Conservation (phyloP, 2,329 filamentous ascomycete genomes). For the Annulohypoxylon truncatum region DNA sequence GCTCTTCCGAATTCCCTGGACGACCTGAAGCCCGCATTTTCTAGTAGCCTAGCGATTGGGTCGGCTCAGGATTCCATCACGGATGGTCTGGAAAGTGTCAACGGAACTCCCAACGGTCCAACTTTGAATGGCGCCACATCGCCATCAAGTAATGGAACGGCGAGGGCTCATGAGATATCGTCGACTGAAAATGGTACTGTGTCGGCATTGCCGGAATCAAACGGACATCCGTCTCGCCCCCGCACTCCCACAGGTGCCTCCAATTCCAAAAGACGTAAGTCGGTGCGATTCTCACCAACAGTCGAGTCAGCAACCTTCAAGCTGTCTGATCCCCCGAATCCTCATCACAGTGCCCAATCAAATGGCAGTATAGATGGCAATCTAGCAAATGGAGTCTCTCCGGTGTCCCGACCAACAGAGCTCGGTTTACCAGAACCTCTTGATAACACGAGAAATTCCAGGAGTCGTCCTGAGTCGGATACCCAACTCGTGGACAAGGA, state of each 20-base stretch:
- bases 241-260: constrained; percentile 22
- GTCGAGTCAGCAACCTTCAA: constrained; percentile 73
- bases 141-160: neutral
- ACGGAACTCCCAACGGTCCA: neutral
- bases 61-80: neutral
- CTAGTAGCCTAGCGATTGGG: constrained; percentile 36
- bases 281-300: constrained; percentile 75
- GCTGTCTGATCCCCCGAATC: constrained; percentile 63
- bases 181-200: neutral
- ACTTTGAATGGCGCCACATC: constrained; percentile 7
- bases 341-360: constrained; percentile 48
- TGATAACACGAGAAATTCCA: neutral
- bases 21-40: constrained; percentile 48
- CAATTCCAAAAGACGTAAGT: constrained; percentile 66
- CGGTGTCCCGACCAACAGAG: constrained; percentile 28
- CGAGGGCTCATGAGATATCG: neutral
- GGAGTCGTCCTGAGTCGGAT: neutral
- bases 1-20: constrained; percentile 66
- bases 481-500: constrained; percentile 68
- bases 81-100: neutral
- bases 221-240: constrained; percentile 24
- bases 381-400: constrained; percentile 28
- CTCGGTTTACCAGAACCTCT: constrained; percentile 16
- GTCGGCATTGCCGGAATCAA: neutral
- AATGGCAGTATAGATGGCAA: constrained; percentile 41